Percentiles rank a stretch among this genome's conserved stretches.
These are phyloP conservation scores for Macroventuria anomochaeta DNA, from an alignment of 2,329 filamentous ascomycete genomes.

Conservation along the genomic window DNA sequence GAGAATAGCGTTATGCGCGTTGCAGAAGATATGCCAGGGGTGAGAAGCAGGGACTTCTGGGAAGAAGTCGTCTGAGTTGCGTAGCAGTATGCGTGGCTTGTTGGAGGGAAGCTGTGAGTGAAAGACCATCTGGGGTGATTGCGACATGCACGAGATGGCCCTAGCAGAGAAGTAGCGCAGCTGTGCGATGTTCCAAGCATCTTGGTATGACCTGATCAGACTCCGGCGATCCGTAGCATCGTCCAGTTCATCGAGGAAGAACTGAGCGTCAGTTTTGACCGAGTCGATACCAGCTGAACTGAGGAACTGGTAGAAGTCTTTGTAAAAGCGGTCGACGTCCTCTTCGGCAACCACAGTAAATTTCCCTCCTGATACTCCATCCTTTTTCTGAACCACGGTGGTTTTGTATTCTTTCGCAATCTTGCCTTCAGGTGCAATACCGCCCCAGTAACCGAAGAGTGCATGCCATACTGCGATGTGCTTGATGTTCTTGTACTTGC, in stretches of 20 bases:
- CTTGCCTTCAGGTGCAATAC: slow-evolving; percentile 75
- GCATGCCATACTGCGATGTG: slow-evolving; percentile 96
- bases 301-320: slow-evolving; percentile 90
- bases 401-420: slow-evolving; percentile 83
- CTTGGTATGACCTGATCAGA: slow-evolving; percentile 78
- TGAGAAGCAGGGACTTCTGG: slow-evolving; percentile 81
- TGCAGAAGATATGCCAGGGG: slow-evolving; percentile 94
- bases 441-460: slow-evolving; percentile 71
- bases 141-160: slow-evolving; percentile 93
- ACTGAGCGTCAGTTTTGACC: slow-evolving; percentile 94
- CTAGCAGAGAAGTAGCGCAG: slow-evolving; percentile 79
- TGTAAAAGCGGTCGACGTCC: slow-evolving; percentile 78
- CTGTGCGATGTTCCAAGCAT: slow-evolving; percentile 81
- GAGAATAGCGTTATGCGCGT: slow-evolving; percentile 85
- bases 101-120: slow-evolving; percentile 80
- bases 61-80: slow-evolving; percentile 93
- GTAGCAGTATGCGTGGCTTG: slow-evolving; percentile 73
- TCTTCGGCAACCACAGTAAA: slow-evolving; percentile 77
- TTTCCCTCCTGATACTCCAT: slow-evolving; percentile 65
- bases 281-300: slow-evolving; percentile 75
- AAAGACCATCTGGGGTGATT: slow-evolving; percentile 85
- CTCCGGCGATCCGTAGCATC: slow-evolving; percentile 72
- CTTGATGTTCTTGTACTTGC: slow-evolving; percentile 72
- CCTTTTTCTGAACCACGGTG: slow-evolving; percentile 61
- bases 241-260: slow-evolving; percentile 78